Base-by-base conservation (phyloP, 768 basidiomycete species). In the Tricholoma flavovirens region DNA sequence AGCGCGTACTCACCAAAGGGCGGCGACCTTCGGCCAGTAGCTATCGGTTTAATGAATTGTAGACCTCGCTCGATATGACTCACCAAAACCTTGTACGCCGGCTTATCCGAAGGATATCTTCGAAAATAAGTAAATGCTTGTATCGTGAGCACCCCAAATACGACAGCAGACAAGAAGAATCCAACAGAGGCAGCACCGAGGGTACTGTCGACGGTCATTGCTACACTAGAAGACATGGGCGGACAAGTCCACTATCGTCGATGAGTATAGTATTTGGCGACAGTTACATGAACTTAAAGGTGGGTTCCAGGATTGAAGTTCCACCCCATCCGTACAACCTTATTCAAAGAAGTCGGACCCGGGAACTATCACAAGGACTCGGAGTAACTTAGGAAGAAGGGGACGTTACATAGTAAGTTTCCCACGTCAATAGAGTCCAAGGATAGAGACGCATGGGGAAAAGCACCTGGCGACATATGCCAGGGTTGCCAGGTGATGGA, bases 131-230 rank as follows among this genome's bases (percentile, higher is more conserved):
- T 67, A 56, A 71, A 64, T 6, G 67, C 64, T 56, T 76, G 76
- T 24, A 68, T 73, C 15, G 73, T 68, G 35, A 75, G 66, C 12
- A 76, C 59, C 6, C 77, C 77, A 56, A 76, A 75, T 15, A 71
- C 70, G 21, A 68, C 66, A 50, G 75, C 74, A 33, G 75, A 72
- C 17, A 73, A 56, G 51, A 64, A 65, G 64, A 76, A 75, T 14
- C 76, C 77, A 43, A 75, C 66, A 51, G 70, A 67, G 8, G 69
- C 67, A 11, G 76, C 74, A 30, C 77, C 77, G 7, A 77, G 66
- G 8, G 76, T 77, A 55, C 70, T 65, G 54, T 73, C 67, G 46
- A 73, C 56, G 29, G 26, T 17, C 46, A 49, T 14, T 7, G 2
- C 9, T n/a, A 9, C 29, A 30, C 26, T n/a, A 30, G 46, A 48